Evolutionary conservation across 2,329 filamentous ascomycete genomes (phyloP).

Genomic region (Byssoonygena ceratinophila): DNA sequence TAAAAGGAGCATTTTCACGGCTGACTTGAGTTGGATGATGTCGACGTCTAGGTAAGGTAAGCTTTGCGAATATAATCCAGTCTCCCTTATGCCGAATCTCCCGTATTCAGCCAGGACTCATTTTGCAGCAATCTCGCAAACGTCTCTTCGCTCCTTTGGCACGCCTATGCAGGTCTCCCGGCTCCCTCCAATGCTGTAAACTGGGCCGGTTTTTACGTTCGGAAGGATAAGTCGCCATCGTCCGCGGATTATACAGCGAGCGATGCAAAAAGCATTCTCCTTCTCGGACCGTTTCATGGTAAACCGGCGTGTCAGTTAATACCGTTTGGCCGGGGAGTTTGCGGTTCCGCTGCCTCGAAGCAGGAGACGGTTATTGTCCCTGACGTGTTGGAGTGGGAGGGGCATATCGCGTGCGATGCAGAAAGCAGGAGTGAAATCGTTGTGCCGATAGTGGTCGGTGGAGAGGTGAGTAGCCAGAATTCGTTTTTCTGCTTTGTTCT

Average conservation of each 20-base stretch:
- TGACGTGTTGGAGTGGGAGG: constrained; percentile 37
- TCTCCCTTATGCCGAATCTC: too few species aligned
- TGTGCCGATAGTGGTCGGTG: constrained; percentile 35
- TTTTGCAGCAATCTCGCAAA: constrained; percentile 38
- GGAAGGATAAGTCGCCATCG: constrained; percentile 34
- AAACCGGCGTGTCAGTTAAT: constrained; percentile 42
- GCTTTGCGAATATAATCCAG: neutral
- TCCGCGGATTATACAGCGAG: constrained; percentile 6
- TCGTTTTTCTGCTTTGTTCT: too few species aligned
- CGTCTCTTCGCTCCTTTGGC: constrained; percentile 40
- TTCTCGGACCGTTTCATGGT: constrained; percentile 41
- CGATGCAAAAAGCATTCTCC: constrained; percentile 24
- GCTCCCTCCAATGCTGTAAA: constrained; percentile 37
- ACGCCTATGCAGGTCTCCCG: constrained; percentile 38
- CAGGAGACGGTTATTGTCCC: constrained; percentile 34
- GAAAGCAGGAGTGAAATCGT: constrained; percentile 42
- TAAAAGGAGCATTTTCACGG: neutral
- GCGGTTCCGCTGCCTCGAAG: constrained; percentile 35
- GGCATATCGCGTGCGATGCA: constrained; percentile 43
- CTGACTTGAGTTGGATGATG: neutral
- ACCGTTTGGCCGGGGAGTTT: constrained; percentile 38
- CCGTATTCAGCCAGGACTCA: neutral
- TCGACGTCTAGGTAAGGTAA: neutral
- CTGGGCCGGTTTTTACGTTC: constrained; percentile 42
- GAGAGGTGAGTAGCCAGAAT: constrained; percentile 27